A percentile compares a stretch with the other conserved stretches of the same genome.
phyloP scores from a whole-genome alignment of 495 filamentous ascomycete genomes.

The Trichocladium antarcticum region DNA sequence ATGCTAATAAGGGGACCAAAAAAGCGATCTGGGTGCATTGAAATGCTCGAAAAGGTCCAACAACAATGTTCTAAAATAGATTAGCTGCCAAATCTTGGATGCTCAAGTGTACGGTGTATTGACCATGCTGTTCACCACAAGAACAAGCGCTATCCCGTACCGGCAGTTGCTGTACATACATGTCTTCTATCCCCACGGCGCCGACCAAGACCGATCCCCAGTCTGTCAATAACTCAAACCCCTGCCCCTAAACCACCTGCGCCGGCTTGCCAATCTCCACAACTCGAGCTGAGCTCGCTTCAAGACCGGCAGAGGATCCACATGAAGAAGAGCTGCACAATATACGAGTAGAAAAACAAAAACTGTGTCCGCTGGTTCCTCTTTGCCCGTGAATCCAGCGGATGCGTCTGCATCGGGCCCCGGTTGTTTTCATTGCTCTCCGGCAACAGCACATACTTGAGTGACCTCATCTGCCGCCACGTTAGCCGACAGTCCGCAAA shows the following conservation, averaged over 20 bases:
- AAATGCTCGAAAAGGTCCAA: no score
- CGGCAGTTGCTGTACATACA: neutral
- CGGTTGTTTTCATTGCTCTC: conserved; percentile 59
- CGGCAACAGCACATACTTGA: conserved; percentile 92
- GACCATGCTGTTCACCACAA: no score
- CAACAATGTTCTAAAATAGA: no score
- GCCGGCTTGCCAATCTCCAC: no score
- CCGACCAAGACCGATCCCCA: neutral
- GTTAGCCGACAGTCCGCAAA: neutral
- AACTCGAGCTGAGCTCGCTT: neutral
- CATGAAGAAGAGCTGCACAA: conserved; percentile 90
- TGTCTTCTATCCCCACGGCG: neutral
- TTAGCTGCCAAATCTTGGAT: no score
- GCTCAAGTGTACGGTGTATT: no score
- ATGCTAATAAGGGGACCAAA: no score
- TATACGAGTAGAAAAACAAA: conserved; percentile 86
- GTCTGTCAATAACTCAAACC: neutral
- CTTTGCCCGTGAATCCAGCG: conserved; percentile 55
- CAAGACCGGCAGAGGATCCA: conserved; percentile 59
- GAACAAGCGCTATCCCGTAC: no score
- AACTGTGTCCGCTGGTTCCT: conserved; percentile 88
- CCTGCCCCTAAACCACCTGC: neutral
- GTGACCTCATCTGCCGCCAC: conserved; percentile 60
- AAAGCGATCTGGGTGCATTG: no score
- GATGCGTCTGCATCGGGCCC: conserved; percentile 66